Evolutionary conservation across 1,284 basidiomycete species (phyloP), one percentile per base, ranked within the genome.

Genomic region (Retiboletus flavoniger): DNA sequence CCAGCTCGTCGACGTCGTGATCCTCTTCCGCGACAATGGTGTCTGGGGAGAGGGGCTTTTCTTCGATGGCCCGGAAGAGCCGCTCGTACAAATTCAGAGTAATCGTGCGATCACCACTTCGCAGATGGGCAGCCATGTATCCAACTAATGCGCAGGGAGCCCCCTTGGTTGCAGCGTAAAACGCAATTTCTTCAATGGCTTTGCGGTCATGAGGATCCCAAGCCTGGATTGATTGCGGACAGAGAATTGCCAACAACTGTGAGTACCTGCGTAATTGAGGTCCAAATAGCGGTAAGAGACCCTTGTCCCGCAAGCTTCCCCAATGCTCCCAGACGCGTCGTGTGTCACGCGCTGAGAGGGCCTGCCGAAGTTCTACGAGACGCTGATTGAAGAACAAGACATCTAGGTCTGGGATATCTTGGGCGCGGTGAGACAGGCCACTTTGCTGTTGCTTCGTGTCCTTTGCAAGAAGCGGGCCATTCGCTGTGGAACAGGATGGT

Each of bases 61-160:
- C 64, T 21, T 64, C 63, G 31, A 69, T 53, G 17, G 63, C 55
- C 40, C 60, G 58, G 39, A 68, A 44, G 51, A 78, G 84, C 42
- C 66, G 74, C 21, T 69, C 58, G 57, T 85, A 83, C 17, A 88
- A 66, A 28, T 66, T 60, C 14, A 86, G 62, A 19, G 78, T 77
- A 3, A 71, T 68, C 6, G 72, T 61, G 8, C 76, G 67, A 50
- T 85, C 68, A 14, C 70, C 65, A 16, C 63, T 65, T 47, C 70
- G 65, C 55, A 89, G 66, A 56, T 78, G 70, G 24, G 68, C 63
- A 36, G 78, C 60, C 79, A 89, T 77, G 56, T 78, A 75, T 21
- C 74, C 74, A 52, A 72, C 72, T 44, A 89, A 69, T 3, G 79
- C 80, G 8, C 76, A 72, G 11, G 75, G 69, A 17, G 67, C 67